These are phyloP conservation scores for Sicyos edulis DNA, from an alignment of 306 rosid species.

Conservation along the genomic window DNA sequence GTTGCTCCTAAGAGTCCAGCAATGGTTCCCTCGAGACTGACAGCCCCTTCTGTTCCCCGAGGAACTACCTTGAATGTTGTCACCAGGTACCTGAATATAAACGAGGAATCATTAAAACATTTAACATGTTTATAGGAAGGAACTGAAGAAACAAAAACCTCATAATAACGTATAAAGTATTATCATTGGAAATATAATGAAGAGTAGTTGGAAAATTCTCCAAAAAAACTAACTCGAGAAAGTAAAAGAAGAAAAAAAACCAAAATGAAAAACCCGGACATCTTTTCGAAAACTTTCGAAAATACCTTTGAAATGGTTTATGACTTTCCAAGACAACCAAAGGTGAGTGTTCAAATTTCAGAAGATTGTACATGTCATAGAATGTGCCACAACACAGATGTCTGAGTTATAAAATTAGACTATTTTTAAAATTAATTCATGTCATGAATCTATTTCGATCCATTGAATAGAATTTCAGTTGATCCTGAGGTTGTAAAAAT, in stretches of 20 bases:
- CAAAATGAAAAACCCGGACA: background rate
- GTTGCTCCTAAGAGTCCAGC: slow-evolving; percentile 83
- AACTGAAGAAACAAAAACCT: too few species aligned
- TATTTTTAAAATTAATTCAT: too few species aligned
- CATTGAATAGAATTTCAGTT: too few species aligned
- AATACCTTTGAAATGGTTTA: background rate
- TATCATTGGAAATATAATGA: background rate
- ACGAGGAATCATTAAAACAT: slow-evolving; percentile 14
- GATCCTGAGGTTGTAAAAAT: too few species aligned
- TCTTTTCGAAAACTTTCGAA: background rate
- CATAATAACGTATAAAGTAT: background rate
- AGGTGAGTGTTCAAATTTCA: background rate
- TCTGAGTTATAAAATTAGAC: background rate
- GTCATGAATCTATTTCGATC: too few species aligned
- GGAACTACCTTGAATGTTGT: slow-evolving; percentile 88
- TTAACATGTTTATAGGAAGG: background rate
- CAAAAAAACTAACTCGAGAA: background rate
- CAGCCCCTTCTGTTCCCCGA: slow-evolving; percentile 97
- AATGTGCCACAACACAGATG: background rate
- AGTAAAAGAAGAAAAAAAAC: background rate
- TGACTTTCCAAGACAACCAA: background rate
- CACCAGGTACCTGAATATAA: slow-evolving; percentile 65
- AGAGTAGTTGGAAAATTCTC: background rate
- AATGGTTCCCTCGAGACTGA: slow-evolving; percentile 86
- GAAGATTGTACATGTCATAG: background rate